A percentile compares a stretch with the other conserved stretches of the same genome.
Conservation (phyloP, 1,139 yeast species). For the Yamadazyma pseudoaaseri region DNA sequence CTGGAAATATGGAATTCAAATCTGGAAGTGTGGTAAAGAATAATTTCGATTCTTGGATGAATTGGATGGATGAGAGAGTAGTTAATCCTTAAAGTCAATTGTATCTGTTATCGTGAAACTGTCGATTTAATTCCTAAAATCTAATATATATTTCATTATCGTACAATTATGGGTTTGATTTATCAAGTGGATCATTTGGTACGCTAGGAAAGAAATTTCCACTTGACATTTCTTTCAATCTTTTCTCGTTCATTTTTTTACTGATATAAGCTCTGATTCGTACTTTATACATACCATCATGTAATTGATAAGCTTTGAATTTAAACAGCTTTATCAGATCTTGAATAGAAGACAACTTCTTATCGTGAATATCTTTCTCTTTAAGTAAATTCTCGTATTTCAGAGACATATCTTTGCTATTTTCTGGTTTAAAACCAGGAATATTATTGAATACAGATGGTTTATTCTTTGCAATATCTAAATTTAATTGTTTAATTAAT, state of each 20-base stretch:
- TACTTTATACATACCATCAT: conserved; percentile 52
- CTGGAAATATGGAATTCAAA: conserved; percentile 68
- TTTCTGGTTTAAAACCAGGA: conserved; percentile 19
- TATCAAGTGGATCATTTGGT: neutral
- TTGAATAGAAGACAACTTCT: conserved; percentile 20
- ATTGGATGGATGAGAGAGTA: conserved; percentile 77
- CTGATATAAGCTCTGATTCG: conserved; percentile 45
- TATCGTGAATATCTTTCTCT: conserved; percentile 20
- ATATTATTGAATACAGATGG: conserved; percentile 35
- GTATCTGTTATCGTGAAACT: too few relatives aligned
- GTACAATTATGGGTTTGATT: neutral
- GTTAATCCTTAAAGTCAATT: conserved; percentile 42
- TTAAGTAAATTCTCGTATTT: conserved; percentile 14
- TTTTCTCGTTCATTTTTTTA: conserved; percentile 36
- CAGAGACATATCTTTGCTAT: conserved; percentile 14
- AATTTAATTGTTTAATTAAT: conserved; percentile 36
- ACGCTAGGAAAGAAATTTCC: conserved; percentile 50
- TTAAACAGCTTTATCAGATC: conserved; percentile 23
- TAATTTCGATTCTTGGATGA: conserved; percentile 59
- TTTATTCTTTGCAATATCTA: conserved; percentile 25
- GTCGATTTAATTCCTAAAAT: neutral
- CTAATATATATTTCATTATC: neutral
- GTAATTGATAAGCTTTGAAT: conserved; percentile 50
- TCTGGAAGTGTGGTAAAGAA: conserved; percentile 68
- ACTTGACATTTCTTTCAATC: conserved; percentile 39